Evolutionary conservation across 1,284 basidiomycete species (phyloP).

Genomic region (Acaromyces ingoldii): DNA sequence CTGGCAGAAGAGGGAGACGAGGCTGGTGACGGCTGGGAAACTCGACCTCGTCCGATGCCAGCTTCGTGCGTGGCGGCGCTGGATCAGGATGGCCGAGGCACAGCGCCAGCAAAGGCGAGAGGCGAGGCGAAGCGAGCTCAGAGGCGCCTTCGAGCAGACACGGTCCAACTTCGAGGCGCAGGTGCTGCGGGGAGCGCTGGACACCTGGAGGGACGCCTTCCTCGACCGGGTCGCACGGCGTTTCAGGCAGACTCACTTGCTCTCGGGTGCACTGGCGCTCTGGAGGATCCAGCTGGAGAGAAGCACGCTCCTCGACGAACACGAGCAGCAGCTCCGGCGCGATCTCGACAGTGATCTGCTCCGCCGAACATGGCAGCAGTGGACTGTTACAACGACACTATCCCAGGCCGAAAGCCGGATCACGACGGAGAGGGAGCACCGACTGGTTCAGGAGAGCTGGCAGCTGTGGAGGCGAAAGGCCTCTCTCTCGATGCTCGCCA

Average conservation of each 20-base stretch:
- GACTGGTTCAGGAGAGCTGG: no score
- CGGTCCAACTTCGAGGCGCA: slow-evolving; percentile 6
- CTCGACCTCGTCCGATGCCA: slow-evolving; percentile 3
- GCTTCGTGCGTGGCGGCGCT: neutral
- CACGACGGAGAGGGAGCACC: no score
- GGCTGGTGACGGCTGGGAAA: neutral
- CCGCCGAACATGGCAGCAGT: slow-evolving; percentile 10
- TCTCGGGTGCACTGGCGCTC: slow-evolving; percentile 22
- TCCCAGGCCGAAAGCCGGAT: no score
- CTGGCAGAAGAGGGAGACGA: neutral
- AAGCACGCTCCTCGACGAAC: slow-evolving; percentile 9
- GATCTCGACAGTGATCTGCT: slow-evolving; percentile 8
- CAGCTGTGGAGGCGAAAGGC: no score
- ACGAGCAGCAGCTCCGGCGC: slow-evolving; percentile 7
- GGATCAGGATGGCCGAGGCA: neutral
- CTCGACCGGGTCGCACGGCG: slow-evolving; percentile 9
- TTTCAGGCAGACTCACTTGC: slow-evolving; percentile 19
- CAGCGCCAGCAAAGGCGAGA: slow-evolving; percentile 15
- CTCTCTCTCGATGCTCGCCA: slow-evolving; percentile 16
- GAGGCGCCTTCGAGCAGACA: slow-evolving; percentile 19
- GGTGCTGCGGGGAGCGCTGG: slow-evolving; percentile 7
- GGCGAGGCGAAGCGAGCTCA: slow-evolving; percentile 17
- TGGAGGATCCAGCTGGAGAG: slow-evolving; percentile 22
- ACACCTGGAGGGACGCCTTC: slow-evolving; percentile 11
- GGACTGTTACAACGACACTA: no score